Percentiles rank a stretch among this genome's conserved stretches.
phyloP scores from a whole-genome alignment of 2,329 filamentous ascomycete genomes.

The Colletotrichum sp. region DNA sequence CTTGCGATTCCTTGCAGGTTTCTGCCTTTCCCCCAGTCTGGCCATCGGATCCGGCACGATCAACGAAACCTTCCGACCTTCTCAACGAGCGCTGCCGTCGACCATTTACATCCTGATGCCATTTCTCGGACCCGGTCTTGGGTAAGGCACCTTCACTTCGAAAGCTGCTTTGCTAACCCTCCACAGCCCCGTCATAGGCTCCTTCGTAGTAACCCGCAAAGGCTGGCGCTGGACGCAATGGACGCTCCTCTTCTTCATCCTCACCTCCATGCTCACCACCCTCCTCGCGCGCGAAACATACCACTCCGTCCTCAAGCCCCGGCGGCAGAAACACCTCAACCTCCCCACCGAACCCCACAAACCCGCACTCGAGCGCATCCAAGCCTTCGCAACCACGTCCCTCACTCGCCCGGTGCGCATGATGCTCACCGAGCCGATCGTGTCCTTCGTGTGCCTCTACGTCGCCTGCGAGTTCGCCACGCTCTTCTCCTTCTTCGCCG shows the following conservation, averaged over 20 bases:
- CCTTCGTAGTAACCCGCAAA: constrained; percentile 49
- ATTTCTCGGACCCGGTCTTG: constrained; percentile 57
- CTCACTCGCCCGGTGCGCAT: constrained; percentile 60
- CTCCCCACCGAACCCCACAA: constrained; percentile 27
- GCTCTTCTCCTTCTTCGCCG: constrained; percentile 58
- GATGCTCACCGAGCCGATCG: constrained; percentile 67
- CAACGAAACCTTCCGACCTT: constrained; percentile 50
- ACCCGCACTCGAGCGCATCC: constrained; percentile 23
- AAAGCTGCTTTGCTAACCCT: background rate
- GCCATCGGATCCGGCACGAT: constrained; percentile 56
- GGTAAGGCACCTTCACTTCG: constrained; percentile 37
- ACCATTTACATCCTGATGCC: constrained; percentile 55
- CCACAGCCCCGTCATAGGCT: constrained; percentile 51
- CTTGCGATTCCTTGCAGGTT: constrained; percentile 61
- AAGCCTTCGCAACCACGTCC: constrained; percentile 43
- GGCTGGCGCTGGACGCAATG: constrained; percentile 62
- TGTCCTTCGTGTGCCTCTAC: constrained; percentile 59
- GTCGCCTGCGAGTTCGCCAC: constrained; percentile 56
- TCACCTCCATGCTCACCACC: constrained; percentile 37
- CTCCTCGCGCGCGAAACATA: constrained; percentile 59
- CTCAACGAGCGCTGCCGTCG: constrained; percentile 46
- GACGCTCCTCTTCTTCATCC: constrained; percentile 52
- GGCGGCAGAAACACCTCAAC: constrained; percentile 40
- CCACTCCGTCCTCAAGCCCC: constrained; percentile 53
- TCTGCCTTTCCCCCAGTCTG: constrained; percentile 54